Evolutionary conservation across 768 basidiomycete genomes (phyloP).

Genomic region (Tylopilus sp.): DNA sequence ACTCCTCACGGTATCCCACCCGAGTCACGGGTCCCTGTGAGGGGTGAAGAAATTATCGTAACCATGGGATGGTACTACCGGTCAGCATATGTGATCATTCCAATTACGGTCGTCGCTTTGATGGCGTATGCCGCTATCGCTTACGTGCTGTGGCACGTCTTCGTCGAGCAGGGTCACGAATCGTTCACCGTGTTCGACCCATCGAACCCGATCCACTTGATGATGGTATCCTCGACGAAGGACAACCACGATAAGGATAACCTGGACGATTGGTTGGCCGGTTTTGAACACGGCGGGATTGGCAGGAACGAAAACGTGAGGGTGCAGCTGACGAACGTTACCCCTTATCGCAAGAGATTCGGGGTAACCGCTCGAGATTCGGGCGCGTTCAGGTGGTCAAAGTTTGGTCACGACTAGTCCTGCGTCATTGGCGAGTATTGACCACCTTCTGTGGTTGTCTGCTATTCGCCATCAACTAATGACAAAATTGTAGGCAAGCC

Average conservation of each 20-base stretch:
- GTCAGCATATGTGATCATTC: neutral
- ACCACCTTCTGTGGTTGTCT: too few relatives aligned
- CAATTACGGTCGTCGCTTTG: constrained; percentile 3
- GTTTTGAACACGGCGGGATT: neutral
- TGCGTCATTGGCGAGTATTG: too few relatives aligned
- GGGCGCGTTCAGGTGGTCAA: too few relatives aligned
- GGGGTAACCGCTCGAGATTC: too few relatives aligned
- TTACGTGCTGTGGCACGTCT: constrained; percentile 4
- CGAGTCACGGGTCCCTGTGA: too few relatives aligned
- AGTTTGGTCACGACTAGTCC: too few relatives aligned
- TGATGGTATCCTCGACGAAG: constrained; percentile 4
- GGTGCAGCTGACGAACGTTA: constrained; percentile 1
- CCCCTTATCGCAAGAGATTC: constrained; percentile 1
- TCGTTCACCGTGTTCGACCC: constrained; percentile 2
- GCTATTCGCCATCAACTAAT: too few relatives aligned
- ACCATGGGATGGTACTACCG: constrained; percentile 2
- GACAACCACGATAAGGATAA: neutral
- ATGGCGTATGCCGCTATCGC: constrained; percentile 3
- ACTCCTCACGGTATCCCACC: too few relatives aligned
- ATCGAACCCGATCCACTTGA: constrained; percentile 2
- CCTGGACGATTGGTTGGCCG: neutral
- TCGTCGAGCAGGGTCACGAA: neutral
- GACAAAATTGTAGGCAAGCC: too few relatives aligned
- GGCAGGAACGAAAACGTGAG: neutral
- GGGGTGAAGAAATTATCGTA: neutral